Conservation (phyloP, 2,329 filamentous ascomycete species). For the Amylocarpus encephaloides region DNA sequence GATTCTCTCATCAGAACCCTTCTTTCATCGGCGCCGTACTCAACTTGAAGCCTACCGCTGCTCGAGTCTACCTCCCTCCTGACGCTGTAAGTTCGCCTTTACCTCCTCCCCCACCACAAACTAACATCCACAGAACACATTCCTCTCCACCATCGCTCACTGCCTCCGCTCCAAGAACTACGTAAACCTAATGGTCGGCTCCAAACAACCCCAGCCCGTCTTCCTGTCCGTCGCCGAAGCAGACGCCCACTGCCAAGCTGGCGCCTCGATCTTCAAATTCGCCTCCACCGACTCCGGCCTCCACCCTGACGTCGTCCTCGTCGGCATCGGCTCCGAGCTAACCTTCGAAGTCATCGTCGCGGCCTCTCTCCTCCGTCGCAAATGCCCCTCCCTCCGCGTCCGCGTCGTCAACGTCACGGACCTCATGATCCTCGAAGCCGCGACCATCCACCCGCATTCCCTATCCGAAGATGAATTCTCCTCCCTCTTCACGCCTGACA, state of each 20-base stretch:
- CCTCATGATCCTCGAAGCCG: constrained; percentile 53
- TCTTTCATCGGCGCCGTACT: constrained; percentile 61
- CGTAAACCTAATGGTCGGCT: constrained; percentile 61
- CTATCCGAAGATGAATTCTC: constrained; percentile 46
- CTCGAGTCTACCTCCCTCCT: constrained; percentile 58
- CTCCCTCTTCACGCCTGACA: constrained; percentile 50
- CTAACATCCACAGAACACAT: constrained; percentile 44
- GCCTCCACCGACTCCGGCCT: constrained; percentile 50
- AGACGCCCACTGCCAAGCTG: constrained; percentile 51
- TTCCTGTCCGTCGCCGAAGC: constrained; percentile 56
- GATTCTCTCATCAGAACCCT: constrained; percentile 63
- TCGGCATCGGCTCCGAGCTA: constrained; percentile 58
- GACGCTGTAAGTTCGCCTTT: constrained; percentile 39
- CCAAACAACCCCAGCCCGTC: constrained; percentile 58
- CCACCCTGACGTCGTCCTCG: constrained; percentile 56
- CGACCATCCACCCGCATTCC: constrained; percentile 52
- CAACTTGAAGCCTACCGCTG: constrained; percentile 54
- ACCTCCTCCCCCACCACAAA: constrained; percentile 2
- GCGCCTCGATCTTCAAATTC: constrained; percentile 56
- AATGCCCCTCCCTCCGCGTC: constrained; percentile 47
- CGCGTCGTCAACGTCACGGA: constrained; percentile 62
- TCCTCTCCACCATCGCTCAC: constrained; percentile 57
- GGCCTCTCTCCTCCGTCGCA: constrained; percentile 45
- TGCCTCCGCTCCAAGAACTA: constrained; percentile 57
- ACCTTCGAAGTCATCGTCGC: constrained; percentile 60